These are phyloP conservation scores for Schizophyllum amplum DNA, from an alignment of 1,284 basidiomycete genomes.

Conservation along the genomic window DNA sequence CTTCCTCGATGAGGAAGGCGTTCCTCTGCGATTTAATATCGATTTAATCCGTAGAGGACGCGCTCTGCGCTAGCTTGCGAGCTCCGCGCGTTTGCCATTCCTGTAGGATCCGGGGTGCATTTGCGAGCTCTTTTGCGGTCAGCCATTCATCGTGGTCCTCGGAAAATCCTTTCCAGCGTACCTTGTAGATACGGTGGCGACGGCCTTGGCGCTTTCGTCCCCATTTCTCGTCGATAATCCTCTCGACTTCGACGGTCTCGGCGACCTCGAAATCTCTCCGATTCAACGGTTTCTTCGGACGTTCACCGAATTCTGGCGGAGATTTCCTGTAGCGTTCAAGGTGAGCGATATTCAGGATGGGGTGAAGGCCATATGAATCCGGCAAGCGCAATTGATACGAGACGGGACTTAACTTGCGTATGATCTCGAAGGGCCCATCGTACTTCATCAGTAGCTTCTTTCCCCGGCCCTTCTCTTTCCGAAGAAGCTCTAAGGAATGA, in stretches of 20 bases:
- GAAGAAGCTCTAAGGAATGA: conserved; percentile 12
- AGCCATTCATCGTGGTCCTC: conserved; percentile 5
- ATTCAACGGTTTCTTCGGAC: neutral
- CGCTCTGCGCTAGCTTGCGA: too few species aligned
- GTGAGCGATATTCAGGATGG: conserved; percentile 7
- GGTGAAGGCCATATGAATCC: conserved; percentile 4
- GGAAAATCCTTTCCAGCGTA: conserved; percentile 3
- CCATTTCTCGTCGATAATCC: conserved; percentile 10
- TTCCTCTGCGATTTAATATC: too few species aligned
- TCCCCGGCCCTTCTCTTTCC: conserved; percentile 8
- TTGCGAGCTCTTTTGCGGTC: neutral
- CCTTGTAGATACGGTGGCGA: conserved; percentile 1
- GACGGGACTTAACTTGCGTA: conserved; percentile 3
- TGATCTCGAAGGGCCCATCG: conserved; percentile 10
- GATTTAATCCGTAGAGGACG: too few species aligned
- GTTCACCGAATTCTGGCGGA: conserved; percentile 2
- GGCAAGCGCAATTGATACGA: conserved; percentile 8
- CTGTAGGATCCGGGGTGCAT: conserved; percentile 1
- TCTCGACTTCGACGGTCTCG: conserved; percentile 11
- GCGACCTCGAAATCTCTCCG: conserved; percentile 8
- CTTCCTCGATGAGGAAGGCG: too few species aligned
- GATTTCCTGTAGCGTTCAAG: conserved; percentile 4
- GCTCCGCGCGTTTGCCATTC: neutral
- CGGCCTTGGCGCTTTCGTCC: neutral
- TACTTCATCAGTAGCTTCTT: conserved; percentile 9